Base-by-base conservation (phyloP, 805 yeast genomes). In the Torulaspora indica region DNA sequence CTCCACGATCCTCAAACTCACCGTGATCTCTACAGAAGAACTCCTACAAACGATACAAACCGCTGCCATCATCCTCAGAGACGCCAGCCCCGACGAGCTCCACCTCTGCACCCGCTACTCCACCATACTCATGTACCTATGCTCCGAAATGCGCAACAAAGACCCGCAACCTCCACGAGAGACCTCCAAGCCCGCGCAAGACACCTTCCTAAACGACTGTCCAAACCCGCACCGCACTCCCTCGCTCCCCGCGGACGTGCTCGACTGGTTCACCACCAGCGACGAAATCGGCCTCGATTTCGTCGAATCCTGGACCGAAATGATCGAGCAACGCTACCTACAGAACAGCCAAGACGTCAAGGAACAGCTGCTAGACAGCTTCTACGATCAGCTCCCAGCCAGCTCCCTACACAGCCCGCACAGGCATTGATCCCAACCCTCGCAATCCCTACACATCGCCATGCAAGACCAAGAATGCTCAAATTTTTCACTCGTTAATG, bases 41-140 rank as follows among this genome's bases (percentile, higher is more conserved):
- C 81, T 85, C 12, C 70, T 85, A 12, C 73, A 73, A 20, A 74
- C 81, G 31, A 78, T 89, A 42, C 85, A 81, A 49, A 74, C 74
- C 42, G 82, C 90, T 1, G 91, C 96, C 0, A 72, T 79, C 12
- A 81, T 83, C 1, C 65, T 89, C 30, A 66, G 88, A 45, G 95
- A 85, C 54, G 84, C 95, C 20, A 77, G 95, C 1, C 96, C 96
- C 0, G 96, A 89, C 65, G 95, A 87, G 51, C 69, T 89, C 31
- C 96, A 89, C 67, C 69, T 89, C 25, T 83, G 95, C 60, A 79
- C 86, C 0, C 68, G 95, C 38, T 87, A 87, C 57, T 81, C 89
- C 9, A 82, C 85, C 10, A 83, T 85, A 40, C 66, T 87, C 54
- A 74, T 84, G 79, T 85, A 80, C 54, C 68, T 87, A 34, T 84